These are phyloP conservation scores for Arxiozyma heterogenica DNA, from an alignment of 1,139 yeast genomes.

Conservation along the genomic window DNA sequence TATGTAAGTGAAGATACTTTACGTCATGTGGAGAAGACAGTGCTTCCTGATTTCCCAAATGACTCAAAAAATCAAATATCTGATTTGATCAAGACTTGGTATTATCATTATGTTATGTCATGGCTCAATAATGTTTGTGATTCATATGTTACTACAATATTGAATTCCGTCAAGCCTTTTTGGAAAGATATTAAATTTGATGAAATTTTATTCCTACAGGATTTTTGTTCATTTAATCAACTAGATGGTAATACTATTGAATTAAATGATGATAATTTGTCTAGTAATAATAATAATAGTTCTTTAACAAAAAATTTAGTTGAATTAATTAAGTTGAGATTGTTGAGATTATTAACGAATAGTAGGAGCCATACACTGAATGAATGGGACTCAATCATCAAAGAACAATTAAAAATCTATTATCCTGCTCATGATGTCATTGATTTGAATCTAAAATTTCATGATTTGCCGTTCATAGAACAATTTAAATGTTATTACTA, in stretches of 20 bases:
- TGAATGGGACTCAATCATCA: slow-evolving; percentile 41
- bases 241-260: neutral
- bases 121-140: slow-evolving; percentile 29
- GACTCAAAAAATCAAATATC: slow-evolving; percentile 6
- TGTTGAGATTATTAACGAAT: slow-evolving; percentile 34
- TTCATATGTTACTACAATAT: slow-evolving; percentile 18
- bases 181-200: slow-evolving; percentile 26
- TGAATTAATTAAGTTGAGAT: slow-evolving; percentile 26
- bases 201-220: slow-evolving; percentile 22
- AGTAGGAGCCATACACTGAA: slow-evolving; percentile 24
- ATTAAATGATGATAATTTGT: neutral
- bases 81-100: slow-evolving; percentile 19
- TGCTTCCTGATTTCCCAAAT: slow-evolving; percentile 9
- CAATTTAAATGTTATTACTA: slow-evolving; percentile 41
- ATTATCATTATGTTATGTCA: slow-evolving; percentile 28
- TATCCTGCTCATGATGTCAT: slow-evolving; percentile 2
- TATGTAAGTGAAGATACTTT: slow-evolving; percentile 20
- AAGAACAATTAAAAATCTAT: slow-evolving; percentile 28
- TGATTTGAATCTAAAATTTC: slow-evolving; percentile 29
- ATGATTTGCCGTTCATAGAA: slow-evolving; percentile 34
- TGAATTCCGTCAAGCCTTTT: slow-evolving; percentile 17
- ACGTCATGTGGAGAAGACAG: slow-evolving; percentile 16
- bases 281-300: slow-evolving; percentile 7
- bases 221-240: slow-evolving; percentile 4
- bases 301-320: slow-evolving; percentile 17